Percentiles rank a stretch among this genome's conserved stretches.
Evolutionary conservation across 2,329 filamentous ascomycete species (phyloP).

Genomic region (Alternaria arborescens): DNA sequence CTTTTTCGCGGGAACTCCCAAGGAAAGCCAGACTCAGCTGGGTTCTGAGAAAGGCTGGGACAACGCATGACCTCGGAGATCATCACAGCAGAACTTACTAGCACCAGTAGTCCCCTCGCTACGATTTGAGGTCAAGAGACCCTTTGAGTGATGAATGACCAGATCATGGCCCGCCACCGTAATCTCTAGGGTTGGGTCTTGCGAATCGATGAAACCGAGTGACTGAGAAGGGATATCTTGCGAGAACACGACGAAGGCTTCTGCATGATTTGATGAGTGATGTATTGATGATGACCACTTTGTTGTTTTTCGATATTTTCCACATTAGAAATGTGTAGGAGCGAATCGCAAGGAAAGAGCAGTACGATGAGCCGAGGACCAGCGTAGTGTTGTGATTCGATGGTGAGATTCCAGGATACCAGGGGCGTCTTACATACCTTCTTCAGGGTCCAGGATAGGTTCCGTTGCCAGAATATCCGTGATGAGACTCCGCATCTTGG

Average conservation of each 20-base stretch:
- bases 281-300: not conserved
- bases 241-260: slow-evolving; percentile 88
- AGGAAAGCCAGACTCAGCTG: slow-evolving; percentile 34
- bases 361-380: slow-evolving; percentile 29
- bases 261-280: slow-evolving; percentile 57
- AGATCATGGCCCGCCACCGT: slow-evolving; percentile 74
- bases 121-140: slow-evolving; percentile 78
- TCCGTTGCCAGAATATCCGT: slow-evolving; percentile 52
- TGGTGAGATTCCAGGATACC: not conserved
- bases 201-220: slow-evolving; percentile 83
- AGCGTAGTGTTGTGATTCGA: slow-evolving; percentile 22
- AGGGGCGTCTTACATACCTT: slow-evolving; percentile 58
- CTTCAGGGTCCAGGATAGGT: slow-evolving; percentile 65
- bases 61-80: slow-evolving; percentile 13
- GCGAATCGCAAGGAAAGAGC: slow-evolving; percentile 31
- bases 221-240: slow-evolving; percentile 71
- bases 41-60: slow-evolving; percentile 21
- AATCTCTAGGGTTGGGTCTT: slow-evolving; percentile 70
- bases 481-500: slow-evolving; percentile 33
- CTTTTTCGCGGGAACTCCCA: slow-evolving; percentile 12
- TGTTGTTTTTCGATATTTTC: not conserved
- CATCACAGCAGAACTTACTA: slow-evolving; percentile 53
- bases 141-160: slow-evolving; percentile 82
- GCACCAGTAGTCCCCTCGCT: slow-evolving; percentile 78
- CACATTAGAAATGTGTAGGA: not conserved